These are phyloP conservation scores for Populus tomentosa DNA, from an alignment of 441 rosid genomes.

Conservation along the genomic window DNA sequence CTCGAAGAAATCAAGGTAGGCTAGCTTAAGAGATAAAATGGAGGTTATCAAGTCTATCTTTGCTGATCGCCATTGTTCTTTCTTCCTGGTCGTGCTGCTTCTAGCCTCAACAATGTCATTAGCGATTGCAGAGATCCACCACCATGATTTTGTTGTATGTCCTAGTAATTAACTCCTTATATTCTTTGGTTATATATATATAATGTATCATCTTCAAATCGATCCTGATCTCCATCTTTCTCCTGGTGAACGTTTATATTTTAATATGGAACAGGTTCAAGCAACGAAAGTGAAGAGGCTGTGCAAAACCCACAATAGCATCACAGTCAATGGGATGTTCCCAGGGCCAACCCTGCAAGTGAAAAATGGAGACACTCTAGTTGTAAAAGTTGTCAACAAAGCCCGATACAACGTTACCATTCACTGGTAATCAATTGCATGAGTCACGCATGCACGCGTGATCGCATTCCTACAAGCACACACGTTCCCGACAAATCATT, in stretches of 20 bases:
- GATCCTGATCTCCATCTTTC: no score
- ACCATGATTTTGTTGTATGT: constrained; percentile 64
- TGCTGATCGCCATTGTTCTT: not conserved
- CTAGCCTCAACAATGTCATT: constrained; percentile 33
- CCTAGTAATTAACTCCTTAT: not conserved
- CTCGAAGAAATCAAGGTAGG: not conserved
- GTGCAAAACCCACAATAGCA: constrained; percentile 65
- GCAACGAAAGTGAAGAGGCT: constrained; percentile 84
- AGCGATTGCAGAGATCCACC: constrained; percentile 44
- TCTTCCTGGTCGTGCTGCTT: constrained; percentile 30
- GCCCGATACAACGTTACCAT: constrained; percentile 68
- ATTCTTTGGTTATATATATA: not conserved
- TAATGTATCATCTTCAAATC: not conserved
- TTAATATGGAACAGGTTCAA: constrained; percentile 37
- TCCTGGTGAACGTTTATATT: not conserved
- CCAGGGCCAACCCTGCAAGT: constrained; percentile 86
- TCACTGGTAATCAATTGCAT: constrained; percentile 56
- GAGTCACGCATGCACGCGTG: not conserved
- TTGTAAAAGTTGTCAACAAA: constrained; percentile 55
- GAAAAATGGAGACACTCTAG: constrained; percentile 66
- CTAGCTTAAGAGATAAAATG: constrained; percentile 10
- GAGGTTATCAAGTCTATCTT: constrained; percentile 4
- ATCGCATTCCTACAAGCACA: not conserved
- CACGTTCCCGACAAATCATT: not conserved
- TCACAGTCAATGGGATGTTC: constrained; percentile 89